Base-by-base conservation (phyloP, 164 flowering plant genomes). In the Magnolia officinalis region DNA sequence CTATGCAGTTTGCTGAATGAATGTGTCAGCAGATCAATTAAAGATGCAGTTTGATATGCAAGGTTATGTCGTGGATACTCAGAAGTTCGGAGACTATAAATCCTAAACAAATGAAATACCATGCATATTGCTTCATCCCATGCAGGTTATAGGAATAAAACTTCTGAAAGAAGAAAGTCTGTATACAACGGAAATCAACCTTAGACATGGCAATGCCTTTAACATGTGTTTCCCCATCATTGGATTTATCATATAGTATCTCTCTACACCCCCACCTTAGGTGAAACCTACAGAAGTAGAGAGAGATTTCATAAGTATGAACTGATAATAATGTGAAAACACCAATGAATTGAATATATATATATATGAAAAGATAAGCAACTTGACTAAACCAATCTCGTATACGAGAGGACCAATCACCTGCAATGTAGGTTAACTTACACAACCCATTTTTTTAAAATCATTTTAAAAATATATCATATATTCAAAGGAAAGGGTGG, bases 201-300 rank as follows among this genome's bases (percentile, higher is more conserved):
- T 88, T 96, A 55, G 99, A 96, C 84, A 94, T 85, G 72, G 97
- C 88, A 77, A 96, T 72, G 73, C 98, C 99, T 50, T 90, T 85
- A 64, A 94, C 84, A 81, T 88, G 87, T 69, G 87, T 87, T 23
- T 85, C 85, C 72, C 97, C 99, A 87, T 89, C 86, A 19, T 85
- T 81, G 71, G 86, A 82, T 86, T 81, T 86, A 75, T 89, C 92
- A 82, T 89, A 90, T 65, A 88, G 94, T 77, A 96, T 79, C 80
- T 96, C 85, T 84, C 98, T 89, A 86, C 99, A 96, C 72, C 99
- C 99, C 99, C 98, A 96, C 85, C 98, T 87, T 68, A 96, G 90
- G 82, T 96, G 99, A 78, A 96, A 93, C 86, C 98, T 95, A 87
- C 78, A 74, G 73, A 16, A 75, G 74, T 64, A 83, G 63, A 78